Base-by-base conservation (phyloP, 2,329 filamentous ascomycete genomes). In the Septoria linicola region DNA sequence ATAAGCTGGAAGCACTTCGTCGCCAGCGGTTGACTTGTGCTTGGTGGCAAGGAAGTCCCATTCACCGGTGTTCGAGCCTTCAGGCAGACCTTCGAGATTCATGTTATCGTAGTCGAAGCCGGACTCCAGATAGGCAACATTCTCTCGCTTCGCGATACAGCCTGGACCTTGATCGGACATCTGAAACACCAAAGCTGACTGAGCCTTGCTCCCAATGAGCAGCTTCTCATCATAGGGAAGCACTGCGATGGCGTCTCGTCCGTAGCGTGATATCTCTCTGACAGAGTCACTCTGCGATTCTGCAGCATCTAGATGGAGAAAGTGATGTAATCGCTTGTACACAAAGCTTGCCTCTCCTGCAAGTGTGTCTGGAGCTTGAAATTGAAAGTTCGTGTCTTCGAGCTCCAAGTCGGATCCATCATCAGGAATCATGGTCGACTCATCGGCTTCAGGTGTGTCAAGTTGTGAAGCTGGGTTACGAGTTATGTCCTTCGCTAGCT, bases 1-100 rank as follows among this genome's bases (percentile, higher is more conserved):
- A 30, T 53, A 54, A 6, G 55, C 31, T 7, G 59, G 52, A 8
- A 63, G 14, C 8, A 51, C 49, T 17, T 76, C 27, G 19, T 53
- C 67, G 41, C 78, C 72, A 8, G 69, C 68, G 21, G 68, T 53
- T 8, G 54, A 49, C 25, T 51, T 57, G 32, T 59, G 48, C 19
- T 65, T 67, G 4, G 61, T 39, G 11, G 61, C 51, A 3, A 66
- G 49, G 30, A 59, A 66, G 20, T 61, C 60, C 54, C 58, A 66
- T n/a, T 64, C 55, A 7, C 60, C 57, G 19, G 25, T 35, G 16
- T 21, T 20, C 5, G 52, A 35, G 20, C 32, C 42, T n/a, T 49
- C 34, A 5, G 49, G 48, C 34, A 60, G 47, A n/a, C 59, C 55
- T 8, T 53, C 14, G 27, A 17, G n/a, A 10, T 51, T 31, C 13